Conservation (phyloP, 2,329 filamentous ascomycete species). For the Colletotrichum tamarilloi region DNA sequence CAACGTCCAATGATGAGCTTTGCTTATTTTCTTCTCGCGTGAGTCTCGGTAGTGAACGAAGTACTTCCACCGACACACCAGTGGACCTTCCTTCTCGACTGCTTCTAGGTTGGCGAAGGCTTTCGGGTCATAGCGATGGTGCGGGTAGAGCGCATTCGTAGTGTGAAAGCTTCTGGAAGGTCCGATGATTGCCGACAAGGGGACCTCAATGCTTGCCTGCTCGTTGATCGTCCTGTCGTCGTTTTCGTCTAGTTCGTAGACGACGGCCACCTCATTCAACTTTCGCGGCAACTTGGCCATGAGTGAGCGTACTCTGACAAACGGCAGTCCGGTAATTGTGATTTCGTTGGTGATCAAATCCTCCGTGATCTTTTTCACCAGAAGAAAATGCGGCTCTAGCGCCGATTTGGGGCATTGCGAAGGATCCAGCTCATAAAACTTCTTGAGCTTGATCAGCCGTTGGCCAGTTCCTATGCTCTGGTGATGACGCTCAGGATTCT, state of each 20-base stretch:
- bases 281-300: constrained; percentile 51
- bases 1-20: constrained; percentile 50
- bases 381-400: constrained; percentile 48
- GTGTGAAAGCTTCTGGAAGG: constrained; percentile 55
- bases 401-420: constrained; percentile 35
- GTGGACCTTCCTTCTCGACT: constrained; percentile 43
- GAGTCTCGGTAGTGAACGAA: constrained; percentile 45
- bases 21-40: constrained; percentile 35
- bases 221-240: constrained; percentile 44
- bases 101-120: constrained; percentile 39
- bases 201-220: constrained; percentile 57
- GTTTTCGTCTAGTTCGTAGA: constrained; percentile 53
- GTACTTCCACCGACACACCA: constrained; percentile 66
- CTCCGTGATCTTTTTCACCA: constrained; percentile 55
- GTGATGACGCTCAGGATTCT: background rate
- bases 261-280: constrained; percentile 55
- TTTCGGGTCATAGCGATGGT: constrained; percentile 41
- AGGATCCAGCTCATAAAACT: constrained; percentile 43
- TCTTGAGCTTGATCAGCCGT: constrained; percentile 37
- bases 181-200: constrained; percentile 48
- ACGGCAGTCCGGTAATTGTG: constrained; percentile 51
- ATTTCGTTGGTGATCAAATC: constrained; percentile 34
- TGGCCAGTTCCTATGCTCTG: background rate
- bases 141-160: constrained; percentile 66
- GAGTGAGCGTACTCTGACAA: constrained; percentile 48